Base-by-base conservation (phyloP, 352 stramenopile genomes). In the Phytopythium sindhum region DNA sequence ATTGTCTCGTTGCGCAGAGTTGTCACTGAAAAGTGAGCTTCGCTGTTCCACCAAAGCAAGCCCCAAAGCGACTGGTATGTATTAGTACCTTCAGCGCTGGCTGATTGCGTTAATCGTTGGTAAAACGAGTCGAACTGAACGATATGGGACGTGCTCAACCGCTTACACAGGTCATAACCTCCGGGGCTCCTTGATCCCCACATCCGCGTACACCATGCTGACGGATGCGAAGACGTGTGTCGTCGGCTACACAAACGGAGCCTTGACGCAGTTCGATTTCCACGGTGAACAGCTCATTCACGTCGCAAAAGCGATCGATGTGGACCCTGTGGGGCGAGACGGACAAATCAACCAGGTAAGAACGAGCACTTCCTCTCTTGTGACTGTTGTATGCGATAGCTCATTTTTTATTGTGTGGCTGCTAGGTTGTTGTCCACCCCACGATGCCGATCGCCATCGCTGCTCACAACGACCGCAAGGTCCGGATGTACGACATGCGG, bases 401-500 rank as follows among this genome's bases (percentile, higher is more conserved):
- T 57, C 23, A 55, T 37, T 50, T 1, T 12, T 50, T 31, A n/a
- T n/a, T n/a, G n/a, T 23, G 19, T 52, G 17, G 37, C n/a, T 24
- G 28, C 26, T 67, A 87, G 80, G 55, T 91, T 39, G 68, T 77
- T 31, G 77, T 88, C 17, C 88, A 96, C 59, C 88, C 88, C 10
- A 94, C 82, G 6, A 93, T 96, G 85, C 88, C 88, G 7, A 64
- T 96, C 14, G 81, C 84, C 44, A 83, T 96, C 65, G 87, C 81
- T 52, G 88, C 82, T 8, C 88, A 96, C 51, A 82, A 91, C 65
- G 88, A 96, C 63, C 68, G 75, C 29, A 92, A 92, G 67, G 86
- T 96, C 50, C 82, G 88, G 29, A 79, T 96, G 74, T 96, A 95
- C 65, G 88, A 96, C 70, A 84, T 96, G 70, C 88, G 88, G 56